Evolutionary conservation across 306 rosid genomes (phyloP), one percentile per base, ranked within the genome.

Genomic region (Myrica gale): DNA sequence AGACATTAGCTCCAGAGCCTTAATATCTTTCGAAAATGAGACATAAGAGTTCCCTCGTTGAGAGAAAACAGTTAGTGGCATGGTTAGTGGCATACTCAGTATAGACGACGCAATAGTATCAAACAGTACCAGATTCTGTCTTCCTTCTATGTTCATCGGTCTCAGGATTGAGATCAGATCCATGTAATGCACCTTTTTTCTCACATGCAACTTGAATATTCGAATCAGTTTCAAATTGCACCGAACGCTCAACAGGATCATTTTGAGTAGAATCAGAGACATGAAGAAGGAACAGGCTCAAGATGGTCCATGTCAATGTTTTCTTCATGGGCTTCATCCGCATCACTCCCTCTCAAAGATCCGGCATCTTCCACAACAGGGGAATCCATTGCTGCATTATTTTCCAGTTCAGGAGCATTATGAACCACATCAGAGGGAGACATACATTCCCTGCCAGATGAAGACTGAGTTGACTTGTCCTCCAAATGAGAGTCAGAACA

Each of bases 1-100:
- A 51, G 50, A 76, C 68, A 71, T 46, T 63, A 65, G 74, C 82
- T 76, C 81, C 83, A 83, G 66, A 73, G 82, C 85, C 88, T 85
- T 76, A 75, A 80, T 83, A 84, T 72, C 76, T 82, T 79, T 75
- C 75, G 79, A 73, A 72, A 32, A 79, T 56, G 80, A 81, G 79
- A 78, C 74, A 46, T 32, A 32, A 32, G 37, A 32, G 3, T 43
- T 58, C 83, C 71, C 56, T 48, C 74, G 55, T 42, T 69, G 75
- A 82, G 80, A 57, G 37, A 81, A 74, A 74, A 55, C 55, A 15
- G 37, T 12, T 55, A 68, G 77, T 68, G 37, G 62, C 37, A 32
- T 32, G 37, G 37, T 2, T 32, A 58, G 52, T 60, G 45, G 75
- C 73, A 60, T 68, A 54, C 50, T 84, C 82, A 52, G 82, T 23